Evolutionary conservation across 73 alveolate genomes (phyloP), one percentile per base, ranked within the genome.

Genomic region (Symbiodinium pilosum): DNA sequence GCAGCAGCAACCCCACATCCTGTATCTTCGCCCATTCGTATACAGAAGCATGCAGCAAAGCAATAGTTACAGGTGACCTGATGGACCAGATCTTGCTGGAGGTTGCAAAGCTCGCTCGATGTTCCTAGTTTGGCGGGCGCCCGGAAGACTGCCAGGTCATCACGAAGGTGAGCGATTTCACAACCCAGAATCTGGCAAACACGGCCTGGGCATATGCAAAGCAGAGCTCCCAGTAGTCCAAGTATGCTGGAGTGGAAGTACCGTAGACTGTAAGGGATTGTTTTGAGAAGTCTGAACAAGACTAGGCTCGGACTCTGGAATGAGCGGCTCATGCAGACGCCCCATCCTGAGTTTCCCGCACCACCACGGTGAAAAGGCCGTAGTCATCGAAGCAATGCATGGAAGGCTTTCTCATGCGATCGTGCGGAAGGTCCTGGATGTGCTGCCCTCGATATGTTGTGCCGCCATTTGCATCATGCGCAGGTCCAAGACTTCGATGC

Each of bases 121-220:
- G 0, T 26, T 16, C 73, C 34, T 30, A 26, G 26, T 54, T n/a
- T n/a, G n/a, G n/a, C n/a, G n/a, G n/a, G n/a, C n/a, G 34, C 28
- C 73, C 34, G 5, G 73, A 18, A 21, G 30, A n/a, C 12, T 5
- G 12, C 34, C 73, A 91, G 96, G 96, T 91, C 81, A 28, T 91
- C 40, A 20, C 88, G 44, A 68, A 91, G 51, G 96, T 91, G 54
- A 68, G 77, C 54, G 96, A 69, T 40, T 91, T 91, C 96, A n/a
- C 96, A 47, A 68, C 96, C 40, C 88, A 91, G 96, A 91, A 91
- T 41, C 40, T 91, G 88, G 87, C 96, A 41, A 91, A 91, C 51
- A 91, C 96, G 3, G 88, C 96, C 96, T 91, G 96, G 96, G 96
- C 96, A 1, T 91, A 91, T 91, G 96, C 96, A 47, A 91, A 91